These are phyloP conservation scores for Leptomonas seymouri DNA, from an alignment of 208 protist species.

Conservation along the genomic window DNA sequence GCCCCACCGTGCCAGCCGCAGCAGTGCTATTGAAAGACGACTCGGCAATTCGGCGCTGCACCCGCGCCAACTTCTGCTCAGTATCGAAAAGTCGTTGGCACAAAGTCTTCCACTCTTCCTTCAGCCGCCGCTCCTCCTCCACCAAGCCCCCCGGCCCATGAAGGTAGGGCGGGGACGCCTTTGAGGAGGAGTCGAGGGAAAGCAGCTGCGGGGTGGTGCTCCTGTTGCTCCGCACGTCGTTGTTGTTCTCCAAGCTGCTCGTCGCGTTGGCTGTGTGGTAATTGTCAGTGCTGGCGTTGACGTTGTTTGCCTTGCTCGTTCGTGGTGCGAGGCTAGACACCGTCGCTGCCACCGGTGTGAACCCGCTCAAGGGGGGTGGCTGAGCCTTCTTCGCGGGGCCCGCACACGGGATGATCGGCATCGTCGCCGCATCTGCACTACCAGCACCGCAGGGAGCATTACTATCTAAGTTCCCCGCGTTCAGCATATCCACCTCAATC, in stretches of 20 bases:
- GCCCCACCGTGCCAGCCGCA: neutral
- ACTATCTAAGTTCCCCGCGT: neutral
- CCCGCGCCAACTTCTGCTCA: constrained; percentile 5
- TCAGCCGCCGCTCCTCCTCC: constrained; percentile 12
- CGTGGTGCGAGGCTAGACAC: neutral
- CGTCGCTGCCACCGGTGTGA: constrained; percentile 1
- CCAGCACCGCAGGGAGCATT: neutral
- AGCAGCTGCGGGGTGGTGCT: constrained; percentile 10
- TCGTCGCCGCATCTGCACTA: neutral
- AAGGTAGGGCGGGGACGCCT: neutral
- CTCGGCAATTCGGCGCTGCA: constrained; percentile 8
- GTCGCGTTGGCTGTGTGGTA: neutral
- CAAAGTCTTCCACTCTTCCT: constrained; percentile 13
- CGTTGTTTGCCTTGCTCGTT: neutral
- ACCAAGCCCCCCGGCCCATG: neutral
- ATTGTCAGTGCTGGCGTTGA: neutral
- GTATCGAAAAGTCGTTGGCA: constrained; percentile 6
- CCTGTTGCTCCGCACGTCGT: neutral
- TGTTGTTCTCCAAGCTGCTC: neutral
- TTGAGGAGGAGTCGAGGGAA: constrained; percentile 9
- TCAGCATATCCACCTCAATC: neutral
- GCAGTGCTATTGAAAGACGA: neutral
- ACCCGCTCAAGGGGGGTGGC: constrained; percentile 15
- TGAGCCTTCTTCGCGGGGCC: neutral
- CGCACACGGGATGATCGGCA: neutral